Percentiles rank a stretch among this genome's conserved stretches.
These are phyloP conservation scores for Cytidiella melzeri DNA, from an alignment of 768 basidiomycete genomes.

Conservation along the genomic window DNA sequence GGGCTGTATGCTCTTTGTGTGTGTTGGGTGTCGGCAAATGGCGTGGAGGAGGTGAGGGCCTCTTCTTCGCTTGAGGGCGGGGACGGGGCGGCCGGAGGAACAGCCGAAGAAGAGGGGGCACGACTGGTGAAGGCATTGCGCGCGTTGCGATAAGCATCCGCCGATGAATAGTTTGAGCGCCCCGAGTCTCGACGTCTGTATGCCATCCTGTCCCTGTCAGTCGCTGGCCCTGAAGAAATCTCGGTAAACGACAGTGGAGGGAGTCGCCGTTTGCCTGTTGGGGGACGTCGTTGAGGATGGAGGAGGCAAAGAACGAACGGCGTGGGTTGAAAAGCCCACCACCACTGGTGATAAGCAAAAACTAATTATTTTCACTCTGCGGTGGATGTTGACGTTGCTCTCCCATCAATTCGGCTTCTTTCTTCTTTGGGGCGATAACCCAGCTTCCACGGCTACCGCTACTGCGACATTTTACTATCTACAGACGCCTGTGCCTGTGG, in stretches of 20 bases:
- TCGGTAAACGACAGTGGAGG: background rate
- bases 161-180: constrained; percentile 18
- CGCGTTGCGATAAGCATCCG: constrained; percentile 24
- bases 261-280: too few species aligned
- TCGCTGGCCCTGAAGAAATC: background rate
- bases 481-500: too few species aligned
- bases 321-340: too few species aligned
- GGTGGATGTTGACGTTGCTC: too few species aligned
- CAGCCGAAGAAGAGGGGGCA: constrained; percentile 5
- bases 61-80: constrained; percentile 18
- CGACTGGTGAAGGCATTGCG: constrained; percentile 11
- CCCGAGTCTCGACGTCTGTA: constrained; percentile 14
- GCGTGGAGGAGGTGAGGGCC: constrained; percentile 11
- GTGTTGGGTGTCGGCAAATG: constrained; percentile 5
- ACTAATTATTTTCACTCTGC: too few species aligned
- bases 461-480: too few species aligned
- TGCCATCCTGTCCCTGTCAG: constrained; percentile 9
- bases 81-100: constrained; percentile 11
- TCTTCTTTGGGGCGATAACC: too few species aligned
- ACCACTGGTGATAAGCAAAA: too few species aligned
- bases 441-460: too few species aligned
- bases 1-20: constrained; percentile 1
- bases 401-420: too few species aligned
- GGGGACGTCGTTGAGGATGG: background rate
- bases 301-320: too few species aligned